phyloP scores from a whole-genome alignment of 2,329 filamentous ascomycete species.

The Aspergillus unguis region DNA sequence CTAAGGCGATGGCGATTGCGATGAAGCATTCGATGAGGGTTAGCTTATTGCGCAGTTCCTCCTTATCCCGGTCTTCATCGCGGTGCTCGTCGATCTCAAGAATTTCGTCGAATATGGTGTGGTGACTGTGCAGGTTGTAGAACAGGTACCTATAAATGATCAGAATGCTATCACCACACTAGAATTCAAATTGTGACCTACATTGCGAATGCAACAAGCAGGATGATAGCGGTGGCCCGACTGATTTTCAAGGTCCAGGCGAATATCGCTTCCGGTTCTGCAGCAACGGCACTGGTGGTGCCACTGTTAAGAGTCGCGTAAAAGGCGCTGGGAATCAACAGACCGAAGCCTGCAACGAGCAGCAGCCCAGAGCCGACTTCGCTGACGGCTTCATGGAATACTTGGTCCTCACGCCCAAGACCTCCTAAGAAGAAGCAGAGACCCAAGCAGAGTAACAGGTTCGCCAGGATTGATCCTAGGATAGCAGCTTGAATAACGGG shows the following conservation, averaged over 20 bases:
- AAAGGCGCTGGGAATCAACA: conserved; percentile 47
- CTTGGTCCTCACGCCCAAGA: conserved; percentile 61
- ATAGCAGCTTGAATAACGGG: conserved; percentile 81
- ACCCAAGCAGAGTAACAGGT: conserved; percentile 75
- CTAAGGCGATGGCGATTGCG: conserved; percentile 61
- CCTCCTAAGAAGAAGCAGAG: conserved; percentile 77
- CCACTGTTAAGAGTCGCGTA: conserved; percentile 44
- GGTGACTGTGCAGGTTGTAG: conserved; percentile 74
- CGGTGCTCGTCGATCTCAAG: conserved; percentile 67
- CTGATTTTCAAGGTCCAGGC: conserved; percentile 63
- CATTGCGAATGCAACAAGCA: conserved; percentile 65
- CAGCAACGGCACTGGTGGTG: conserved; percentile 38
- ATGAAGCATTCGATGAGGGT: conserved; percentile 71
- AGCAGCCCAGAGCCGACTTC: conserved; percentile 76
- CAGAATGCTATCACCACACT: too few relatives aligned
- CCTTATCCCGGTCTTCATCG: conserved; percentile 62
- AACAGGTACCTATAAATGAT: conserved; percentile 48
- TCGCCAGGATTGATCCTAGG: conserved; percentile 77
- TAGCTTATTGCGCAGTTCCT: conserved; percentile 62
- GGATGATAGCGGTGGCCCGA: conserved; percentile 66
- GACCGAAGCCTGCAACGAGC: conserved; percentile 66
- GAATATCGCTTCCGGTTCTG: conserved; percentile 42
- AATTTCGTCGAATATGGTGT: conserved; percentile 71
- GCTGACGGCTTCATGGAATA: conserved; percentile 70
- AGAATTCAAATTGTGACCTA: conserved; percentile 36